These are phyloP conservation scores for Lichtheimia hyalospora DNA, from an alignment of 371 early-diverging fungal genomes.

Conservation along the genomic window DNA sequence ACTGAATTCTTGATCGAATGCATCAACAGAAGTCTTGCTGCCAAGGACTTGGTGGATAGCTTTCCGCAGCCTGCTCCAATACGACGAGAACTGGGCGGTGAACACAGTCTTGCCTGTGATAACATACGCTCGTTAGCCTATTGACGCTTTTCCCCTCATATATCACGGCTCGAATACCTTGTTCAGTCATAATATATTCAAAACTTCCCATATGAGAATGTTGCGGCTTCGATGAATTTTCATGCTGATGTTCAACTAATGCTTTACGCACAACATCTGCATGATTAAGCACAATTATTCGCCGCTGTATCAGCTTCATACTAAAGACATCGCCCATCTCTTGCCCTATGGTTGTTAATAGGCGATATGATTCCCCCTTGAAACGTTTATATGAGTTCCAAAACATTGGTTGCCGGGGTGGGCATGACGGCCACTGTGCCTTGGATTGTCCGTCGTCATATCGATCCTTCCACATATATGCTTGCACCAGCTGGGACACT, in stretches of 20 bases:
- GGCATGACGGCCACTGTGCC: conserved; percentile 35
- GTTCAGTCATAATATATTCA: conserved; percentile 34
- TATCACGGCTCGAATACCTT: conserved; percentile 14
- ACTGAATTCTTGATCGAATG: conserved; percentile 15
- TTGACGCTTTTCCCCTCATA: neutral
- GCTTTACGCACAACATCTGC: conserved; percentile 24
- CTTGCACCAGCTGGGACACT: conserved; percentile 2
- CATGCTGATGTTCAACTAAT: conserved; percentile 36
- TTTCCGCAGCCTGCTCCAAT: conserved; percentile 41
- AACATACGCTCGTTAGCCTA: neutral
- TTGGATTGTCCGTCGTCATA: conserved; percentile 39
- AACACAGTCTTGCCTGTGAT: conserved; percentile 32
- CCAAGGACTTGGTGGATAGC: conserved; percentile 24
- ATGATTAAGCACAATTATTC: conserved; percentile 34
- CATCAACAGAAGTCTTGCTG: neutral
- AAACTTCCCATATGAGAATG: conserved; percentile 14
- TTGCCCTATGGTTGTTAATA: conserved; percentile 33
- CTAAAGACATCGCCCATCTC: conserved; percentile 27
- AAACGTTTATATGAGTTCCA: conserved; percentile 27
- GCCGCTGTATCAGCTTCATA: conserved; percentile 33
- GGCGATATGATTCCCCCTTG: conserved; percentile 15
- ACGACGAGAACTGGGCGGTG: conserved; percentile 27
- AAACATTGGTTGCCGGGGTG: conserved; percentile 21
- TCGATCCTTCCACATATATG: conserved; percentile 30
- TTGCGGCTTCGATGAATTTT: conserved; percentile 27